Conservation (phyloP, 306 rosid genomes). For the Geum urbanum region DNA sequence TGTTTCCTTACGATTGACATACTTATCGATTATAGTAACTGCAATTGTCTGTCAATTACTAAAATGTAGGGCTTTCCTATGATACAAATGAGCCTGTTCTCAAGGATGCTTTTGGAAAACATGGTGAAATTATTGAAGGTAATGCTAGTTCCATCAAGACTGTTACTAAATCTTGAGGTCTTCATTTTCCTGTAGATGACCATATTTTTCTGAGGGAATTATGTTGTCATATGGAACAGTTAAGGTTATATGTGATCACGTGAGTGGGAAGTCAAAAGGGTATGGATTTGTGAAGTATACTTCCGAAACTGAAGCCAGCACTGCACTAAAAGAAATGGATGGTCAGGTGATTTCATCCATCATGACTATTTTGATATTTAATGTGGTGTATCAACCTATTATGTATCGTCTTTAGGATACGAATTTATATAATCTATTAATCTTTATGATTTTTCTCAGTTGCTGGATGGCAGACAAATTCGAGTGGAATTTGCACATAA, state of each 20-base stretch:
- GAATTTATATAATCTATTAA: neutral
- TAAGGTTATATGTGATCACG: constrained; percentile 58
- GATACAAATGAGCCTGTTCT: constrained; percentile 65
- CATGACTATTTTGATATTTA: neutral
- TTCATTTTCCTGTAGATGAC: neutral
- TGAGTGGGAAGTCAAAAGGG: constrained; percentile 59
- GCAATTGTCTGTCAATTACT: neutral
- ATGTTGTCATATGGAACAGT: constrained; percentile 25
- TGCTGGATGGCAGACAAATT: constrained; percentile 54
- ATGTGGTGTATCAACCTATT: neutral
- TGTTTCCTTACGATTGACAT: neutral
- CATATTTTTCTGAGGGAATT: constrained; percentile 3
- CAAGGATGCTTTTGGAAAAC: constrained; percentile 47
- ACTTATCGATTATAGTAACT: neutral
- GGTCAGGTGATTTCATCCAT: constrained; percentile 31
- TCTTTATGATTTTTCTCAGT: constrained; percentile 27
- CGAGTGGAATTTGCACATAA: constrained; percentile 46
- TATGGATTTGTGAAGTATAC: constrained; percentile 55
- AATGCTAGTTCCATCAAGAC: neutral
- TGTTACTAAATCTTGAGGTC: neutral
- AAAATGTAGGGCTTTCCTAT: constrained; percentile 48
- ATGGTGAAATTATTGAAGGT: constrained; percentile 66
- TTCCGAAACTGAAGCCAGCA: constrained; percentile 48
- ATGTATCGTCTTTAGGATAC: neutral
- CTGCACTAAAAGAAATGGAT: constrained; percentile 48